phyloP scores from a whole-genome alignment of 371 early-diverging fungal genomes.

The Apophysomyces elegans region DNA sequence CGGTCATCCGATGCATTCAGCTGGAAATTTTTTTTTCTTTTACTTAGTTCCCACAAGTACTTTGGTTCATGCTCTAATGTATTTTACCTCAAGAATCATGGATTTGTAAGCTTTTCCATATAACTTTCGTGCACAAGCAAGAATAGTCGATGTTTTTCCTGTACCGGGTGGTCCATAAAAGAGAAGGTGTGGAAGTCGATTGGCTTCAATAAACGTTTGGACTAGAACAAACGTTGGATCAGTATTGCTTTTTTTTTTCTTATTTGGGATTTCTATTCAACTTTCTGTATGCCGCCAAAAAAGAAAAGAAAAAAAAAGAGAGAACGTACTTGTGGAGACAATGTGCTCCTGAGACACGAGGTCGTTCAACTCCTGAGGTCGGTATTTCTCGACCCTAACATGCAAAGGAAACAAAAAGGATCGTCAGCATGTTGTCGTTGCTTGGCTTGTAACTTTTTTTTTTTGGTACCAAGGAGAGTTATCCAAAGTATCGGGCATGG shows the following conservation, averaged over 20 bases:
- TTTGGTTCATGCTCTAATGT: neutral
- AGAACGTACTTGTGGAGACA: constrained; percentile 75
- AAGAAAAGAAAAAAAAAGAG: no score
- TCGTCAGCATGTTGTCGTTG: no score
- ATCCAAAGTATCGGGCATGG: constrained; percentile 15
- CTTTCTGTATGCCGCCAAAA: no score
- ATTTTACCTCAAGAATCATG: constrained; percentile 86
- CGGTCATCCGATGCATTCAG: constrained; percentile 99
- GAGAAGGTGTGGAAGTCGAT: constrained; percentile 96
- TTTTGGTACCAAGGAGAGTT: constrained; percentile 36
- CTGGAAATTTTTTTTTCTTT: constrained; percentile 31
- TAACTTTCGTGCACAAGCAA: constrained; percentile 87
- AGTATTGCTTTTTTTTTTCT: neutral
- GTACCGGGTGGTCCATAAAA: constrained; percentile 99
- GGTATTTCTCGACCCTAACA: constrained; percentile 94
- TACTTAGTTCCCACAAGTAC: neutral
- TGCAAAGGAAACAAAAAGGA: no score
- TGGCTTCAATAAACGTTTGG: constrained; percentile 84
- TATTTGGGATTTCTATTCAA: neutral
- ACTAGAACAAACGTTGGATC: constrained; percentile 47
- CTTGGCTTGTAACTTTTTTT: no score
- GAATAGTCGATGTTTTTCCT: constrained; percentile 97
- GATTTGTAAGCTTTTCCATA: constrained; percentile 81
- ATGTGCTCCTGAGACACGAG: constrained; percentile 93
- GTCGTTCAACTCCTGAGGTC: constrained; percentile 84